Conservation (phyloP, 805 yeast genomes). For the Wickerhamomyces subpelliculosus region DNA sequence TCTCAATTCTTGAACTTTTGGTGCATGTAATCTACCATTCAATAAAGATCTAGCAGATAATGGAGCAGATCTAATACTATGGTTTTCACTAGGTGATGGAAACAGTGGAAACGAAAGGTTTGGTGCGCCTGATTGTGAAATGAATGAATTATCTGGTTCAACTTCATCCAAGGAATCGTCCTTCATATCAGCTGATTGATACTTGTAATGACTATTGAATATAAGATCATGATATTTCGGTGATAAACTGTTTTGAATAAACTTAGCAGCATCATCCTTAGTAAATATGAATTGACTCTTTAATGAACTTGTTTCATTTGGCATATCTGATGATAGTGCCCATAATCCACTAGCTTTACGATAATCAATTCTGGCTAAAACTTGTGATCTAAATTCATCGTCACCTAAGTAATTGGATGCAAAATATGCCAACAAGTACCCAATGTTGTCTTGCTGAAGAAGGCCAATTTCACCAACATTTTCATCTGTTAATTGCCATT, state of each 20-base stretch:
- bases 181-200: conserved; percentile 1
- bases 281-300: conserved; percentile 6
- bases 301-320: conserved; percentile 6
- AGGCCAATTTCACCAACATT: not conserved
- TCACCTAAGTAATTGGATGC: conserved; percentile 7
- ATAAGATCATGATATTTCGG: conserved; percentile 13
- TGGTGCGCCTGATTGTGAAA: conserved; percentile 9
- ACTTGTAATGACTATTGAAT: conserved; percentile 16
- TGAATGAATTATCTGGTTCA: conserved; percentile 7
- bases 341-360: conserved; percentile 13
- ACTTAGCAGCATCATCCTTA: conserved; percentile 4
- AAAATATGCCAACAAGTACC: conserved; percentile 8
- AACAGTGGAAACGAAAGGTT: conserved; percentile 13
- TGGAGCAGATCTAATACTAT: conserved; percentile 21
- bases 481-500: conserved; percentile 29
- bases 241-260: conserved; percentile 4
- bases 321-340: conserved; percentile 8
- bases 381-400: conserved; percentile 6
- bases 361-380: conserved; percentile 15
- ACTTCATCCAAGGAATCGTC: conserved; percentile 3
- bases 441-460: conserved; percentile 17
- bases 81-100: conserved; percentile 11
- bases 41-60: conserved; percentile 20
- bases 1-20: conserved; percentile 21
- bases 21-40: conserved; percentile 15